Conservation (phyloP, 1,284 basidiomycete genomes). For the Pseudozyma flocculosa region DNA sequence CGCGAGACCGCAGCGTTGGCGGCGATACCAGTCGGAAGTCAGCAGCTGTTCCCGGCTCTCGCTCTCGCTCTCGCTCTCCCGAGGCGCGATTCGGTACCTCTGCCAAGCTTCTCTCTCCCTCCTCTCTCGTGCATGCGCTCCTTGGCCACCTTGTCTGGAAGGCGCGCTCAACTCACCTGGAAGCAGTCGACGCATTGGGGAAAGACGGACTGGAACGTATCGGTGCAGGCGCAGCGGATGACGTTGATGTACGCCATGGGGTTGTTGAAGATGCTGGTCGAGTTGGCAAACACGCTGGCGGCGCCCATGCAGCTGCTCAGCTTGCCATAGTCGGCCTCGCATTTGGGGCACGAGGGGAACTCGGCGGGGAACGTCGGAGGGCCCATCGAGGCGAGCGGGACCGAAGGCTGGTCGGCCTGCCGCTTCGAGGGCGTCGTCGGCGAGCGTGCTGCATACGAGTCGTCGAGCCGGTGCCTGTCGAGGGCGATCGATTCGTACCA, state of each 20-base stretch:
- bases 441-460: too few relatives aligned
- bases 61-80: too few relatives aligned
- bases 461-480: neutral
- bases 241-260: constrained; percentile 56
- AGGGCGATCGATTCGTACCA: neutral
- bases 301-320: constrained; percentile 46
- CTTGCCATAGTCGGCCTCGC: constrained; percentile 32
- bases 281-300: constrained; percentile 34
- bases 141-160: too few relatives aligned
- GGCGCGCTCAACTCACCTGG: constrained; percentile 2
- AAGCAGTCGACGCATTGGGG: constrained; percentile 71
- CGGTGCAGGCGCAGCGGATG: constrained; percentile 70
- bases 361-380: constrained; percentile 37
- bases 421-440: constrained; percentile 3
- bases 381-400: constrained; percentile 28
- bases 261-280: constrained; percentile 41
- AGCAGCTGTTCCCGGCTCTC: too few relatives aligned
- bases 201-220: constrained; percentile 68
- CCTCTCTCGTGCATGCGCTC: too few relatives aligned
- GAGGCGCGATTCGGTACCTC: too few relatives aligned
- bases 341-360: constrained; percentile 42
- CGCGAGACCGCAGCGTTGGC: too few relatives aligned
- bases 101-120: too few relatives aligned
- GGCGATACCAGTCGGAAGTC: too few relatives aligned
- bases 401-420: constrained; percentile 25